Conservation (phyloP, 495 filamentous ascomycete genomes). For the Lepraria neglecta region DNA sequence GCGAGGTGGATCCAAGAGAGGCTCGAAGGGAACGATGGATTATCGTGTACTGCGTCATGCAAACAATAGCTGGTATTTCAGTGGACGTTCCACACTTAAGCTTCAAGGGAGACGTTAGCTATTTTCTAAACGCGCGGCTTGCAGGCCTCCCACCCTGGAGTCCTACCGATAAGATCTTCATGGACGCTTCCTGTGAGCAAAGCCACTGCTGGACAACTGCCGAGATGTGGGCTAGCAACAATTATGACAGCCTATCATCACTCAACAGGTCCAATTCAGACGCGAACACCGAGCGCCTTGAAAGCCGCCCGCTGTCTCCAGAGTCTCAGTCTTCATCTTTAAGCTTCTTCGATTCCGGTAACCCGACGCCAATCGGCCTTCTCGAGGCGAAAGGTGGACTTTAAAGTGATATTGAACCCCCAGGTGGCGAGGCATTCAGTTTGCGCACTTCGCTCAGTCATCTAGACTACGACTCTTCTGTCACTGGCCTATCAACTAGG, state of each 20-base stretch:
- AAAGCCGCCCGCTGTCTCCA: constrained; percentile 8
- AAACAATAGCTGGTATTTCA: constrained; percentile 56
- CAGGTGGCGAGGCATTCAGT: background rate
- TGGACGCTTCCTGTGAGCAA: constrained; percentile 45
- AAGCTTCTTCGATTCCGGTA: constrained; percentile 6
- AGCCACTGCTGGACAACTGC: constrained; percentile 54
- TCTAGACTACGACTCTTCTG: background rate
- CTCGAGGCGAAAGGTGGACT: no score
- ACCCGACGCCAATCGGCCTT: background rate
- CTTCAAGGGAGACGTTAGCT: constrained; percentile 52
- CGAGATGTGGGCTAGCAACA: constrained; percentile 33
- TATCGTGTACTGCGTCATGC: constrained; percentile 61
- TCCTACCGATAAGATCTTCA: constrained; percentile 22
- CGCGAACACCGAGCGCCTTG: background rate
- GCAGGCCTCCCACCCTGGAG: constrained; percentile 52
- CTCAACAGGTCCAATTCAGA: background rate
- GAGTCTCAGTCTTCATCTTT: constrained; percentile 1
- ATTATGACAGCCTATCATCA: background rate
- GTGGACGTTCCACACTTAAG: constrained; percentile 54
- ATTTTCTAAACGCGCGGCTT: constrained; percentile 55
- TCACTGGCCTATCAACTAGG: background rate
- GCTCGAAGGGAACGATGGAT: constrained; percentile 63
- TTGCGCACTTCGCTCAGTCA: background rate
- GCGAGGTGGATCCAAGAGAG: constrained; percentile 42
- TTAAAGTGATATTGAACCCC: background rate